Conservation (phyloP, 495 filamentous ascomycete species). For the Collariella sp. region DNA sequence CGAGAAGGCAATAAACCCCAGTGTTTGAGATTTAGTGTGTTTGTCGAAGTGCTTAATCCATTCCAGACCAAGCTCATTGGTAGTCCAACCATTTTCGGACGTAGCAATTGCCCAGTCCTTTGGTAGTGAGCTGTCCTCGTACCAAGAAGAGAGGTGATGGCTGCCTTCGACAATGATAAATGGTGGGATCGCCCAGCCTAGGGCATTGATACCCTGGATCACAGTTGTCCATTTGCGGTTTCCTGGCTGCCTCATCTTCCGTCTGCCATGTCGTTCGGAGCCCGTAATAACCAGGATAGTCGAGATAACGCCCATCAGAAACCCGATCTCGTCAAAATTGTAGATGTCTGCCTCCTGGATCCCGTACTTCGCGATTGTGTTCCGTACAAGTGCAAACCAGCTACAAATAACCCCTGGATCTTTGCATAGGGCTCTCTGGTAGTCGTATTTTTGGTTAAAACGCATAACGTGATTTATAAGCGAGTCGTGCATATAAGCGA, state of each 20-base stretch:
- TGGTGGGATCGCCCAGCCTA: neutral
- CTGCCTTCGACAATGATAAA: conserved; percentile 1
- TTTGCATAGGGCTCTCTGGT: conserved; percentile 31
- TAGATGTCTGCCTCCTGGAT: conserved; percentile 27
- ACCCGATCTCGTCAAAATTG: conserved; percentile 41
- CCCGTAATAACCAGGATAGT: conserved; percentile 26
- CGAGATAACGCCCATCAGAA: conserved; percentile 32
- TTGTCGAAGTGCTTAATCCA: conserved; percentile 1
- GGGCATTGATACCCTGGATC: conserved; percentile 15
- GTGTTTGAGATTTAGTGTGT: neutral
- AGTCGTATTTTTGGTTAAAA: conserved; percentile 26
- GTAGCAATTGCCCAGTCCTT: neutral
- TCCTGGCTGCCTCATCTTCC: conserved; percentile 25
- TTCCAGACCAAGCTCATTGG: neutral
- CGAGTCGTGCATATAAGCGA: too few relatives aligned
- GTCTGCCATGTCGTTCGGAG: conserved; percentile 16
- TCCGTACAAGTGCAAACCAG: conserved; percentile 31
- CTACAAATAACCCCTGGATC: conserved; percentile 26
- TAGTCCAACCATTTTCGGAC: neutral
- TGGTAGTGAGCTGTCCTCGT: conserved; percentile 4
- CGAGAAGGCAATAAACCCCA: conserved; percentile 4
- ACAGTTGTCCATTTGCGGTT: conserved; percentile 36
- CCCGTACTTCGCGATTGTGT: conserved; percentile 26
- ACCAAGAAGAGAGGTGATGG: conserved; percentile 6
- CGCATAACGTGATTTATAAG: too few relatives aligned